Evolutionary conservation across 192 early-diverging fungal genomes (phyloP).

Genomic region (Pilaira anomala): DNA sequence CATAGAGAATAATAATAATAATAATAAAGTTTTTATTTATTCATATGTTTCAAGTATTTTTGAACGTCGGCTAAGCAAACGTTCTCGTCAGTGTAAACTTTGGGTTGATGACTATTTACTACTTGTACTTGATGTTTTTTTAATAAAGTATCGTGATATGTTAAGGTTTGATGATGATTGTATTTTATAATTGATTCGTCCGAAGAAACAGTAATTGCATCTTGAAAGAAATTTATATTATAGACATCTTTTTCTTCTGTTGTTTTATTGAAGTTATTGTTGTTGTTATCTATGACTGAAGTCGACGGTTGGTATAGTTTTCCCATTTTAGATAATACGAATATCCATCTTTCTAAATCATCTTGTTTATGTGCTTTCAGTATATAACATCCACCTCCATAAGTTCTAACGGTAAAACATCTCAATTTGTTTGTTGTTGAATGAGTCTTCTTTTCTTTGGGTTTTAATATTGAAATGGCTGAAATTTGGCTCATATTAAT

Average conservation of each 20-base stretch:
- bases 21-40: background rate
- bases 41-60: background rate
- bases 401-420: slow-evolving; percentile 30
- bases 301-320: slow-evolving; percentile 4
- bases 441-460: no score
- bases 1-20: slow-evolving; percentile 53
- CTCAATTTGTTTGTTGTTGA: slow-evolving; percentile 1
- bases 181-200: slow-evolving; percentile 1
- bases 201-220: background rate
- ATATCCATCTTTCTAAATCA: slow-evolving; percentile 39
- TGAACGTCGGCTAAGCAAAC: slow-evolving; percentile 7
- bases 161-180: background rate
- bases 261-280: no score
- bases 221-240: slow-evolving; percentile 5
- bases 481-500: slow-evolving; percentile 29
- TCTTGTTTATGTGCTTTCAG: slow-evolving; percentile 36
- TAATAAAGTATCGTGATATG: slow-evolving; percentile 1
- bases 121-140: background rate
- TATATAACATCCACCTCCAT: slow-evolving; percentile 22
- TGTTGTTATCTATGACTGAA: no score
- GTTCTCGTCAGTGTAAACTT: background rate
- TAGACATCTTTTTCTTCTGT: no score
- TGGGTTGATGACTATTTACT: background rate
- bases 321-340: slow-evolving; percentile 39
- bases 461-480: slow-evolving; percentile 19